Base-by-base conservation (phyloP, 78 protist genomes). In the Anaeramoeba ignava region DNA sequence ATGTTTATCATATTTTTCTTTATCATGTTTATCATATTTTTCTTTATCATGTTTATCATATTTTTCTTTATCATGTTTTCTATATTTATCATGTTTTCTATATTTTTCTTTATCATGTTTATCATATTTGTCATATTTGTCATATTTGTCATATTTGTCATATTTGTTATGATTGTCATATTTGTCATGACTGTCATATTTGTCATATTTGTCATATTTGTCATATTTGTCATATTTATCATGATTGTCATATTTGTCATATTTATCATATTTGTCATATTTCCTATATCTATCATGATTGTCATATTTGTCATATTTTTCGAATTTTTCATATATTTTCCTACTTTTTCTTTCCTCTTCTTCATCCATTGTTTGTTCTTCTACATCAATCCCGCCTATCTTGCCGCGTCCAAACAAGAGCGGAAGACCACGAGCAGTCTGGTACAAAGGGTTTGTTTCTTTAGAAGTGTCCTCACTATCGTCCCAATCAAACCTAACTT, bases 401-500 rank as follows among this genome's bases (percentile, higher is more conserved):
- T 27, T 27, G 73, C 73, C 73, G 17, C 36, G 8, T 17, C 73
- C 73, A 54, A 54, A 54, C 73, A 54, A 54, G 36, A 54, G 8
- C 17, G 73, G 17, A 54, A 54, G 8, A 17, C 38, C 84, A 39
- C 73, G 79, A 40, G 33, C 78, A 12, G 84, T 88, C 40, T 82
- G 8, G 81, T 86, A 91, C 27, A 93, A 78, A 38, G 85, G 33
- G 78, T 93, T 89, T 23, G 82, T 68, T 78, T 89, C 93, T 2
- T 34, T 42, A 0, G 89, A 81, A 3, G 95, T 93, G 78, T 93
- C 94, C 8, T 93, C 95, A 2, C 78, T 34, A 36, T 78, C 78
- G n/a, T 91, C 94, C 95, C 95, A 93, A 23, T 93, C 95, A 38
- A 93, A 33, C 23, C 2, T 2, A 3, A 83, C 1, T 78, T 3